Evolutionary conservation across 441 rosid species (phyloP), one percentile per base, ranked within the genome.

Genomic region (Erodium chrysanthum): DNA sequence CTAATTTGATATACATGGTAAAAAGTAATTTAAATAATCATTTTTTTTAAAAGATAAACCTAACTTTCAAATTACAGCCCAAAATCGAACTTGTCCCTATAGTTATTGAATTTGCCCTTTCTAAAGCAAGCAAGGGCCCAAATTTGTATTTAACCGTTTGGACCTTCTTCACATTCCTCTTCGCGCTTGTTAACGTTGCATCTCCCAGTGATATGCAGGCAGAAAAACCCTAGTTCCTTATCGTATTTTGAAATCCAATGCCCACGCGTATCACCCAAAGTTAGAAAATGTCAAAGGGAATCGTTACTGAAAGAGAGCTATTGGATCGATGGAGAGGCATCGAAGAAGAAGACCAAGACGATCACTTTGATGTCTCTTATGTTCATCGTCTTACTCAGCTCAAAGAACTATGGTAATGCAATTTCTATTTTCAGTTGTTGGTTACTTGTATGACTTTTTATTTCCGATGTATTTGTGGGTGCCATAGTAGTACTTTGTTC

Each of bases 341-440:
- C 74, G 88, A 94, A 79, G 93, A 87, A 70, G 93, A 86, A 70
- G 97, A 85, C 74, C 90, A 86, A 21, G 71, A 71, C 73, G 86
- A 79, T 31, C 84, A 78, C 52, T 65, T 64, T 62, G 86, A 87
- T 78, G 87, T 89, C 33, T 72, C 76, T 0, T 15, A 71, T 42
- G 76, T 69, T 33, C 81, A 66, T 11, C 87, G 84, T 31, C 85
- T 91, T 66, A 84, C 88, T 71, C 79, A 72, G 56, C 91, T 72
- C 76, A 94, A 88, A 85, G 96, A 94, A 78, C 78, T 86, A 85
- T 94, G 97, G 99, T 94, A 25, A 60, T 60, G 64, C 64, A 25
- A 23, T 60, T 60, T 60, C 33, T 27, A 23, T 23, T 60, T 60
- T 23, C 33, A 12, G 33, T 23, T 59, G 15, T 35, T 7, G 42